phyloP scores from a whole-genome alignment of 305 asterid genomes.

The Coffea humblotiana region DNA sequence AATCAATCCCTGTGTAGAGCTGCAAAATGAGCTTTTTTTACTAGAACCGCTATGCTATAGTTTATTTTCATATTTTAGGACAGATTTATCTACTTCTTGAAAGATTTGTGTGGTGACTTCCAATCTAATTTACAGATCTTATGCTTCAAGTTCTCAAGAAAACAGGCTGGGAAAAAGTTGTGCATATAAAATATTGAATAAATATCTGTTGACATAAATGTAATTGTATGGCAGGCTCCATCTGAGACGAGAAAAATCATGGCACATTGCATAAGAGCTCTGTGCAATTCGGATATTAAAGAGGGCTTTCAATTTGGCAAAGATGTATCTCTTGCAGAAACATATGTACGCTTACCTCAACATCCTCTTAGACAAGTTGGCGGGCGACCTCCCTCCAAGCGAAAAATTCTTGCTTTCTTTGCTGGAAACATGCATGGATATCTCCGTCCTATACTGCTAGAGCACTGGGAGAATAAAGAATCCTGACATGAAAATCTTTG shows the following conservation, averaged over 20 bases:
- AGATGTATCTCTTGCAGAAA: slow-evolving; percentile 66
- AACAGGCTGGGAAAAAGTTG: background rate
- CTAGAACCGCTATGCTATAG: background rate
- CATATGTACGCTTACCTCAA: slow-evolving; percentile 41
- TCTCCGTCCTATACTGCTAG: slow-evolving; percentile 54
- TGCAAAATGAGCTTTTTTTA: background rate
- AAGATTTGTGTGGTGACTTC: background rate
- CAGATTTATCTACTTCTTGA: background rate
- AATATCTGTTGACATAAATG: too few relatives aligned
- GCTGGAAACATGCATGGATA: slow-evolving; percentile 76
- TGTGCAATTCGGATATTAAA: slow-evolving; percentile 65
- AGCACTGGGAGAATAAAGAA: slow-evolving; percentile 75
- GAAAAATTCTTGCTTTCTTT: slow-evolving; percentile 65
- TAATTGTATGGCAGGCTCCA: slow-evolving; percentile 46
- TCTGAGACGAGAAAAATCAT: slow-evolving; percentile 48
- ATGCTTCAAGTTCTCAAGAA: background rate
- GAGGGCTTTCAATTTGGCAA: slow-evolving; percentile 60
- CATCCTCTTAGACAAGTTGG: slow-evolving; percentile 46
- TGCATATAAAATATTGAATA: background rate
- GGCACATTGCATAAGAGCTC: slow-evolving; percentile 54
- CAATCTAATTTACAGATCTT: background rate
- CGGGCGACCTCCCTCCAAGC: slow-evolving; percentile 45
- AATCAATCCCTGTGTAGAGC: background rate
- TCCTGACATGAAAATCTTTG: slow-evolving; percentile 70
- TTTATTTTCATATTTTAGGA: background rate